Evolutionary conservation across 2,329 filamentous ascomycete species (phyloP).

Genomic region (Alternaria incomplexa): DNA sequence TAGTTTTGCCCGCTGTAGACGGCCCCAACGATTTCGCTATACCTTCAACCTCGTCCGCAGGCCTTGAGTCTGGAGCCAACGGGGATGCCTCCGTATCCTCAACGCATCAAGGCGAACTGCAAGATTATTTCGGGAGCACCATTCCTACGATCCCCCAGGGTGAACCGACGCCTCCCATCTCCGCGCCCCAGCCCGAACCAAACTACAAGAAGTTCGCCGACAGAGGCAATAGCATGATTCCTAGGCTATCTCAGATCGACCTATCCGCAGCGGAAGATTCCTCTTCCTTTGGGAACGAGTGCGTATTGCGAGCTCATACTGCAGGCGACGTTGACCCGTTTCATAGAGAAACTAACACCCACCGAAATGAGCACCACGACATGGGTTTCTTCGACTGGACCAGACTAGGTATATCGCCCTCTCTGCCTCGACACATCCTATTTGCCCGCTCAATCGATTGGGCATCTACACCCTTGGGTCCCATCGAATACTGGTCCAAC

Average conservation of each 20-base stretch:
- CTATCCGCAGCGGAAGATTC: slow-evolving; percentile 31
- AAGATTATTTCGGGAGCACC: slow-evolving; percentile 53
- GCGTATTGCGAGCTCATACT: slow-evolving; percentile 48
- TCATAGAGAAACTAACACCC: slow-evolving; percentile 32
- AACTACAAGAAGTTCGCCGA: slow-evolving; percentile 4
- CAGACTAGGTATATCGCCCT: slow-evolving; percentile 66
- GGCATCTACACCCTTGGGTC: slow-evolving; percentile 74
- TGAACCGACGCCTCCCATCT: slow-evolving; percentile 18
- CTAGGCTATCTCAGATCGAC: slow-evolving; percentile 20
- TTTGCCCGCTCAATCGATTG: slow-evolving; percentile 77
- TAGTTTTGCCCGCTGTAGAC: slow-evolving; percentile 43
- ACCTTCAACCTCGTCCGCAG: slow-evolving; percentile 29
- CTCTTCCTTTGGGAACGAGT: slow-evolving; percentile 48
- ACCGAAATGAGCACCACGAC: slow-evolving; percentile 37
- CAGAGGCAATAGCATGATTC: slow-evolving; percentile 2
- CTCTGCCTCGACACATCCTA: slow-evolving; percentile 72
- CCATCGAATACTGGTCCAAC: slow-evolving; percentile 74
- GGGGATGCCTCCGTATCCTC: slow-evolving; percentile 19
- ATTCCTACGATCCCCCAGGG: slow-evolving; percentile 14
- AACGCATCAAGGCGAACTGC: slow-evolving; percentile 31
- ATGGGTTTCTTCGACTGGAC: slow-evolving; percentile 81
- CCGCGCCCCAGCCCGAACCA: slow-evolving; percentile 8
- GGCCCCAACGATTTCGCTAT: slow-evolving; percentile 38
- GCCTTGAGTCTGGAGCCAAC: slow-evolving; percentile 14
- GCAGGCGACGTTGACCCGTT: slow-evolving; percentile 51